Conservation (phyloP, 2,329 filamentous ascomycete species). For the Fusarium fracticaudum region DNA sequence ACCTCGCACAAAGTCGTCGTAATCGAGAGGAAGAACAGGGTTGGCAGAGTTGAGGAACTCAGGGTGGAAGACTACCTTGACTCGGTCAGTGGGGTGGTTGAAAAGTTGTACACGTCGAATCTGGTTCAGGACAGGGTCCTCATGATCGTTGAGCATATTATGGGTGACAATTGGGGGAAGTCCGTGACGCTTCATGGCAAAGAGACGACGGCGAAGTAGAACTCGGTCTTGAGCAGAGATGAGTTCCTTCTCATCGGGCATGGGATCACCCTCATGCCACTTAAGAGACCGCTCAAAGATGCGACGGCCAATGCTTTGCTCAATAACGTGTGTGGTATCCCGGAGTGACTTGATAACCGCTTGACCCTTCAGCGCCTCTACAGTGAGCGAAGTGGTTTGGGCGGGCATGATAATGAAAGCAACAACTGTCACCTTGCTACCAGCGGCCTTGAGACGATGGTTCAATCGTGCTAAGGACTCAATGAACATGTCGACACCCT, state of each 20-base stretch:
- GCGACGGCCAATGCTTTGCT: slow-evolving; percentile 89
- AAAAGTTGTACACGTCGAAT: slow-evolving; percentile 95
- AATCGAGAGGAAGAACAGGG: slow-evolving; percentile 93
- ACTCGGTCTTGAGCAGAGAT: slow-evolving; percentile 93
- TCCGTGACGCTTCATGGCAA: slow-evolving; percentile 93
- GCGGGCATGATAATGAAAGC: slow-evolving; percentile 99
- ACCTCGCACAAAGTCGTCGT: slow-evolving; percentile 97
- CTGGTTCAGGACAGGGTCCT: slow-evolving; percentile 95
- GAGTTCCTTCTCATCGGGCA: slow-evolving; percentile 96
- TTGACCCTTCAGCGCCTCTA: slow-evolving; percentile 95
- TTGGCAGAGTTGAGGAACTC: slow-evolving; percentile 97
- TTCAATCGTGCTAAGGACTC: slow-evolving; percentile 95
- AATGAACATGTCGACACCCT: slow-evolving; percentile 99
- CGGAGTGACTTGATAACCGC: slow-evolving; percentile 96
- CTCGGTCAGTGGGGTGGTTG: slow-evolving; percentile 92
- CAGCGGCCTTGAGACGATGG: slow-evolving; percentile 84
- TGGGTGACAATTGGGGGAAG: slow-evolving; percentile 97
- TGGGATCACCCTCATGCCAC: slow-evolving; percentile 93
- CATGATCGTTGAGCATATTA: slow-evolving; percentile 95
- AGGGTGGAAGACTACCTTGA: slow-evolving; percentile 98
- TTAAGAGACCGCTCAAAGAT: slow-evolving; percentile 93
- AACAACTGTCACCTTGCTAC: slow-evolving; percentile 92
- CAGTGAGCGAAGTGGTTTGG: slow-evolving; percentile 92
- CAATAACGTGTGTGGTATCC: slow-evolving; percentile 92
- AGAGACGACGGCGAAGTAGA: slow-evolving; percentile 87